phyloP scores from a whole-genome alignment of 139 green algal species.

The Tetratostichococcus sp. region DNA sequence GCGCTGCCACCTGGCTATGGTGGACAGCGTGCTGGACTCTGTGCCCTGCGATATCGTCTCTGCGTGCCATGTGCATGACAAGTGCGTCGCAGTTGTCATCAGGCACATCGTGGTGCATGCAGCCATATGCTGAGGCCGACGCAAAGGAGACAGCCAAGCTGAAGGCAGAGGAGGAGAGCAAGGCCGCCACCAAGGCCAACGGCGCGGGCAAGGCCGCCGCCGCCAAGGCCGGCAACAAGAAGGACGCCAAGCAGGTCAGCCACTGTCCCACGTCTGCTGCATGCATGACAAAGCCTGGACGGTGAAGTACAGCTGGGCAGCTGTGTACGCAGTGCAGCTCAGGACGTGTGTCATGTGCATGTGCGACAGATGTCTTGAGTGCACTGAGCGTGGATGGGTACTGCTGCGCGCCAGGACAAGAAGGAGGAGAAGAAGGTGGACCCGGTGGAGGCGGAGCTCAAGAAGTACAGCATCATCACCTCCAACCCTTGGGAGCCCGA shows the following conservation, averaged over 20 bases:
- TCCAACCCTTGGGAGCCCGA: conserved; percentile 83
- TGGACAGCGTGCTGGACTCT: too few relatives aligned
- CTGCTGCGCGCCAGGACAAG: conserved; percentile 14
- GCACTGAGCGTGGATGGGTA: conserved; percentile 11
- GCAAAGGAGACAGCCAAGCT: conserved; percentile 5
- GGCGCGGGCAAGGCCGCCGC: conserved; percentile 8
- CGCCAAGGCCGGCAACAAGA: conserved; percentile 42
- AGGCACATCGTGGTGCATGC: too few relatives aligned
- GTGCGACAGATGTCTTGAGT: not conserved
- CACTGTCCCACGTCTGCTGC: not conserved
- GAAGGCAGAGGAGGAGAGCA: conserved; percentile 12
- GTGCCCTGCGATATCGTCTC: too few relatives aligned
- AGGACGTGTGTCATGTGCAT: conserved; percentile 1
- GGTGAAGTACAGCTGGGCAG: too few relatives aligned
- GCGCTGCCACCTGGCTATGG: too few relatives aligned
- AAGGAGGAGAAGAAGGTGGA: conserved; percentile 33
- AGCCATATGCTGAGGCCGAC: conserved; percentile 5
- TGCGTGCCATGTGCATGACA: too few relatives aligned
- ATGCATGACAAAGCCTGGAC: too few relatives aligned
- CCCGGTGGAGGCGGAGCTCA: conserved; percentile 42
- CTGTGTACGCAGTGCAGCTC: conserved; percentile 8
- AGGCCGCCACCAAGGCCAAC: conserved; percentile 3
- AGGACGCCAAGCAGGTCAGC: conserved; percentile 37
- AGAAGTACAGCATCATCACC: conserved; percentile 76
- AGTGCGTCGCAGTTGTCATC: too few relatives aligned